Conservation (phyloP, 352 stramenopile species). For the Plasmopara viticola region DNA sequence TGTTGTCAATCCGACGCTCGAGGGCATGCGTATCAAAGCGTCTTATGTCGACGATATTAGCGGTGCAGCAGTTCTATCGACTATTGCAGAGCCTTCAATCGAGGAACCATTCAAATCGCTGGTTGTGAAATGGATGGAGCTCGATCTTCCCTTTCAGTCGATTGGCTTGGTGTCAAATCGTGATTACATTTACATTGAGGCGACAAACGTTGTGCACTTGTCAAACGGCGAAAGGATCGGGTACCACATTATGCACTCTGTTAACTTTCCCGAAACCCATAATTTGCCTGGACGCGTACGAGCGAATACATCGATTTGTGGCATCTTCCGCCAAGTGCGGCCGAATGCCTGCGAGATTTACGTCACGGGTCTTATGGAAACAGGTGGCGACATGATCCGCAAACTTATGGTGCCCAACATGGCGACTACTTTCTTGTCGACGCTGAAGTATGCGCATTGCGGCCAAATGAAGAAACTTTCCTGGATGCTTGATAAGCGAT, state of each 20-base stretch:
- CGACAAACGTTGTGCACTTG: slow-evolving; percentile 25
- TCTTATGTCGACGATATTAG: slow-evolving; percentile 43
- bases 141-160: slow-evolving; percentile 23
- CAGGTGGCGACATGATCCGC: slow-evolving; percentile 30
- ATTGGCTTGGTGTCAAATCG: slow-evolving; percentile 28
- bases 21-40: slow-evolving; percentile 42
- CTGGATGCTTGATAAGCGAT: slow-evolving; percentile 31
- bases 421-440: slow-evolving; percentile 27
- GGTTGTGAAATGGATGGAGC: slow-evolving; percentile 49
- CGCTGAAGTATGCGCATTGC: slow-evolving; percentile 32
- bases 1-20: slow-evolving; percentile 38
- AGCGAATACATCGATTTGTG: slow-evolving; percentile 33
- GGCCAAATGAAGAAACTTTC: slow-evolving; percentile 41
- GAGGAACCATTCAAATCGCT: slow-evolving; percentile 49
- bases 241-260: slow-evolving; percentile 38
- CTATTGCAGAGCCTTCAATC: slow-evolving; percentile 28
- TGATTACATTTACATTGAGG: slow-evolving; percentile 51
- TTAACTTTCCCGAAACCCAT: slow-evolving; percentile 30
- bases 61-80: slow-evolving; percentile 36
- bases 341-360: slow-evolving; percentile 30
- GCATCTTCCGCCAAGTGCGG: slow-evolving; percentile 28
- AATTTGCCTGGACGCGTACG: slow-evolving; percentile 32
- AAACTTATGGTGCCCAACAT: slow-evolving; percentile 27
- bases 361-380: slow-evolving; percentile 29
- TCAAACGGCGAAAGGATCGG: slow-evolving; percentile 31